phyloP scores from a whole-genome alignment of 2,329 filamentous ascomycete genomes.

The Phialophora expanda region DNA sequence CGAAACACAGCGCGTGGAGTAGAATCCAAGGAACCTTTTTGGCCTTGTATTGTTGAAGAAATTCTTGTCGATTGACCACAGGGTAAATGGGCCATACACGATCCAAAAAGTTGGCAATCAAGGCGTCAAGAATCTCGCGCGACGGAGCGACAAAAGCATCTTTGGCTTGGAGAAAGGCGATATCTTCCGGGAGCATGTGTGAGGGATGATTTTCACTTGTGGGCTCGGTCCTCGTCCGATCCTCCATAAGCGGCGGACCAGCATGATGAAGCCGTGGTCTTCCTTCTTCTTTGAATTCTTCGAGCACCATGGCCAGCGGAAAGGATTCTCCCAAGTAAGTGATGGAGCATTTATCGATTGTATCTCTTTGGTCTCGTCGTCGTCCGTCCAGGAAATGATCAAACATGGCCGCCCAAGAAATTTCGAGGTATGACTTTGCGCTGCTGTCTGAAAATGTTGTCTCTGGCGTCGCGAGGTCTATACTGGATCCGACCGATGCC shows the following conservation, averaged over 20 bases:
- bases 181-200: slow-evolving; percentile 20
- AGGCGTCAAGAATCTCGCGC: slow-evolving; percentile 16
- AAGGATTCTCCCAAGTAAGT: slow-evolving; percentile 25
- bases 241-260: slow-evolving; percentile 19
- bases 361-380: slow-evolving; percentile 14
- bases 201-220: slow-evolving; percentile 20
- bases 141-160: slow-evolving; percentile 17
- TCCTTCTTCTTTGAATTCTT: slow-evolving; percentile 19
- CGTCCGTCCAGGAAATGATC: slow-evolving; percentile 19
- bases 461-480: slow-evolving; percentile 17
- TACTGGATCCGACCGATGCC: slow-evolving; percentile 8
- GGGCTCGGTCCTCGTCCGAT: slow-evolving; percentile 17
- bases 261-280: slow-evolving; percentile 21
- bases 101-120: slow-evolving; percentile 18
- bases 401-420: slow-evolving; percentile 23
- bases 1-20: slow-evolving; percentile 20
- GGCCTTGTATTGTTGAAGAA: slow-evolving; percentile 20
- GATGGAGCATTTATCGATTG: slow-evolving; percentile 24
- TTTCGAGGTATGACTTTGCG: slow-evolving; percentile 21
- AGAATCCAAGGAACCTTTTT: slow-evolving; percentile 26
- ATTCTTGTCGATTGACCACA: slow-evolving; percentile 19
- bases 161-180: slow-evolving; percentile 21
- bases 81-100: slow-evolving; percentile 24
- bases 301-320: slow-evolving; percentile 22
- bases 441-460: slow-evolving; percentile 13